Base-by-base conservation (phyloP, 2,329 filamentous ascomycete genomes). In the Fusarium equiseti region DNA sequence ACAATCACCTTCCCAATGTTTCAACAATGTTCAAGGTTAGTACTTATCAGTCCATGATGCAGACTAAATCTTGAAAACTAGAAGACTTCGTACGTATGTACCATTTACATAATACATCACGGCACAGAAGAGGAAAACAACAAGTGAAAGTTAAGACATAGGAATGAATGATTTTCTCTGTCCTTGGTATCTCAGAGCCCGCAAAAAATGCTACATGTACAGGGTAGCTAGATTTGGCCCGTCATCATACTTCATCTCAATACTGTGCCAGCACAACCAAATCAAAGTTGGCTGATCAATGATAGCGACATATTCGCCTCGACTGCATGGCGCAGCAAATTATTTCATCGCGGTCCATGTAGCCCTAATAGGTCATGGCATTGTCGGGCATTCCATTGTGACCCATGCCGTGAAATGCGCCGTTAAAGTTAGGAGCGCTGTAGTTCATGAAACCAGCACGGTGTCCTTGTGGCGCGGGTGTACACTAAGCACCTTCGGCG, bases 401-500 rank as follows among this genome's bases (percentile, higher is more conserved):
- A 31, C 38, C 27, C 49, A 59, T 64, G 31, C 6, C 20, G 32
- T 56, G 49, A 50, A 48, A 57, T 51, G 53, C 51, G 13, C 67
- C 57, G 45, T 56, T 60, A 38, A 67, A 66, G 49, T 18, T 38
- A 38, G 35, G 35, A 38, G 32, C 42, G 63, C 40, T 26, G 49
- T 60, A 55, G n/a, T 54, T 46, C 42, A 40, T 50, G 31, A 59
- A 59, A 26, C 52, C 51, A 52, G 38, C 59, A 31, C 63, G 32
- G 45, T 53, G 56, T 63, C 55, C 51, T 38, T 45, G 46, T 55
- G 43, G 32, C 61, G 52, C 57, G 44, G 73, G 71, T 72, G 63
- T 60, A 49, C 63, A 72, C 79, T 81, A 80, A 66, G 75, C 68
- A 60, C 76, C 77, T 59, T 73, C 72, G 15, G 70, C 55, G 52